These are phyloP conservation scores for Yamadazyma ubonensis DNA, from an alignment of 805 yeast genomes.

Conservation along the genomic window DNA sequence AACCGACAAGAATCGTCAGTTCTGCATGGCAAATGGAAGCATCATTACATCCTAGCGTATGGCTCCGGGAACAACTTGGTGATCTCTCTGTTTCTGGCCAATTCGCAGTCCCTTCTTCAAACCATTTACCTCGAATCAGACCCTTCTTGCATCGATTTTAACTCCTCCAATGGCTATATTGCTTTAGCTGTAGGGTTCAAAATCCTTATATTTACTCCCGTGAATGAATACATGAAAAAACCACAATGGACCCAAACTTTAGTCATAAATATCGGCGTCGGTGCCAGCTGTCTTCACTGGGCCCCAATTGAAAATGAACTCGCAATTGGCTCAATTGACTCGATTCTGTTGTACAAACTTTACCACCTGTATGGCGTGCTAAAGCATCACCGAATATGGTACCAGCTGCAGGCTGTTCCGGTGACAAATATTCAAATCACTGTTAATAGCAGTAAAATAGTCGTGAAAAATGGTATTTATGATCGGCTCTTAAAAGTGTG, in stretches of 20 bases:
- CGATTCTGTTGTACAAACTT: conserved; percentile 54
- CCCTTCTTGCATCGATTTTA: conserved; percentile 64
- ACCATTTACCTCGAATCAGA: conserved; percentile 71
- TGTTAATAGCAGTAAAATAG: conserved; percentile 62
- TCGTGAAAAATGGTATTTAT: conserved; percentile 57
- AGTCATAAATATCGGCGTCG: conserved; percentile 18
- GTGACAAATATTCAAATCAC: conserved; percentile 59
- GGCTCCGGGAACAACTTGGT: conserved; percentile 89
- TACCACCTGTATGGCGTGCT: conserved; percentile 46
- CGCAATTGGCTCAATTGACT: conserved; percentile 53
- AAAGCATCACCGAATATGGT: conserved; percentile 42
- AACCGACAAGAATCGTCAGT: conserved; percentile 55
- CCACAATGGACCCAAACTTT: conserved; percentile 47
- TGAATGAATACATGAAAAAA: conserved; percentile 44
- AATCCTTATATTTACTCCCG: conserved; percentile 55
- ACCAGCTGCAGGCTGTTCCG: conserved; percentile 56
- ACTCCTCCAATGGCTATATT: conserved; percentile 54
- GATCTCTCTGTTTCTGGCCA: conserved; percentile 24
- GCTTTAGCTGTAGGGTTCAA: conserved; percentile 51
- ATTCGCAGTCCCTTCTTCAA: conserved; percentile 47
- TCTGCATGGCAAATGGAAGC: conserved; percentile 64
- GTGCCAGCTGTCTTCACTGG: conserved; percentile 51
- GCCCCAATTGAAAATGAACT: conserved; percentile 54
- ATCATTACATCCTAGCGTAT: conserved; percentile 63
- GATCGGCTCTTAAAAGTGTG: conserved; percentile 75